phyloP scores from a whole-genome alignment of 208 protist genomes.

The Wallacemonas sp. region DNA sequence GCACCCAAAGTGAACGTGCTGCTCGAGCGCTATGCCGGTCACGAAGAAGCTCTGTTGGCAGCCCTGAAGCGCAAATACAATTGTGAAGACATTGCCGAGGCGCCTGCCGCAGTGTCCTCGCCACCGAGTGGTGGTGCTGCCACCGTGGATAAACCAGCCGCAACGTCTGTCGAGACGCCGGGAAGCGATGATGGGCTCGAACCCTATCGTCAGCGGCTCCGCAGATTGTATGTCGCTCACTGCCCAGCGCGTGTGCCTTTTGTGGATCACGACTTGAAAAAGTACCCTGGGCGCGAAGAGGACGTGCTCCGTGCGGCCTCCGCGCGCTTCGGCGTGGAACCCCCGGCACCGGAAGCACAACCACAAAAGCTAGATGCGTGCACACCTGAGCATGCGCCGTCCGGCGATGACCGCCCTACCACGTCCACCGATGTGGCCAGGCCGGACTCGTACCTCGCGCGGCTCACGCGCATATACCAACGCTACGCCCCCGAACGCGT shows the following conservation, averaged over 20 bases:
- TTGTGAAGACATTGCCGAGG: no score
- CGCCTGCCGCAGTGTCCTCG: no score
- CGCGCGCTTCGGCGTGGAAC: constrained; percentile 34
- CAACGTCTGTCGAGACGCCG: background rate
- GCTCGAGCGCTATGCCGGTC: constrained; percentile 18
- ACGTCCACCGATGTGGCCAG: background rate
- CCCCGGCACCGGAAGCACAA: background rate
- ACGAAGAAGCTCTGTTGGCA: constrained; percentile 27
- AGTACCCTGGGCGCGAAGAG: constrained; percentile 35
- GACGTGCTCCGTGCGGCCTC: constrained; percentile 25
- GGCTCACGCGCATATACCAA: constrained; percentile 32
- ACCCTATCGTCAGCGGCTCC: constrained; percentile 17
- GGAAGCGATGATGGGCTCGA: background rate
- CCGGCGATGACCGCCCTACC: background rate
- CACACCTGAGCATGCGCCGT: background rate
- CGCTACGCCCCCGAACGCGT: constrained; percentile 25
- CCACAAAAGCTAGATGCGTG: no score
- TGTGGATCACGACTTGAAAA: constrained; percentile 20
- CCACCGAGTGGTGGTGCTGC: no score
- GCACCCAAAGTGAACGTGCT: constrained; percentile 16
- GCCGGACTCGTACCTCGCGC: constrained; percentile 11
- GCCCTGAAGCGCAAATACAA: constrained; percentile 27
- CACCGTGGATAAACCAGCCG: background rate
- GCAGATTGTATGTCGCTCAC: constrained; percentile 30
- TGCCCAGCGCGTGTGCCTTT: constrained; percentile 15